Evolutionary conservation across 345 rosid species (phyloP), one percentile per base, ranked within the genome.

Genomic region (Populus ilicifolia): DNA sequence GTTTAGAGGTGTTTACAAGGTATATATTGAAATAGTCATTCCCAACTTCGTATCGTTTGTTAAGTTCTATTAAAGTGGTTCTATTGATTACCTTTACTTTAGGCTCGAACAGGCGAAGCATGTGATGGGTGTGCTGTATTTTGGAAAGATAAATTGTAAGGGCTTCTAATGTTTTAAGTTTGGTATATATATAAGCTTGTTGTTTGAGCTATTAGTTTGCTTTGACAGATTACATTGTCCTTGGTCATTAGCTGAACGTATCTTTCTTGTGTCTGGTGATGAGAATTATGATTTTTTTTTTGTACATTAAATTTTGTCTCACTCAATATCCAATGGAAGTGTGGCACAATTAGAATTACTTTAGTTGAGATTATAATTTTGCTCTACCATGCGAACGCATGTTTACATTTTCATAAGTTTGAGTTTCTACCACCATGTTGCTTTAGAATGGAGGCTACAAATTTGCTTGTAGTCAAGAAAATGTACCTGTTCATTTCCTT

Each of bases 31-130:
- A 41, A 35, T 74, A 27, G 68, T 21, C 25, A 68, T 6, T 25
- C 20, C 20, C 50, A 63, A 25, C 23, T 39, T n/a, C 62, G 36
- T 33, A 33, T 62, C 18, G 6, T 68, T 41, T 36, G 65, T 69
- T 41, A 65, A 43, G 52, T 66, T 56, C 46, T 16, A 63, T 23
- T 77, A 41, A 71, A 25, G 43, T 23, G 21, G 70, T 68, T 62
- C n/a, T 79, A 39, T 23, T 79, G 75, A 50, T 80, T 79, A 59
- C 41, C 29, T 78, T 76, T 75, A 67, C 73, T 80, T 27, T 80
- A 94, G 99, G 87, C 86, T 46, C 97, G 98, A 68, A 95, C 94
- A 11, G 97, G 98, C 77, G 94, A 89, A 77, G 94, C 92, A 29
- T 77, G 71, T 78, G 99, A 95, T 86, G 98, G 98, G 39, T 91